phyloP scores from a whole-genome alignment of 2,329 filamentous ascomycete genomes.

The Bisporella sp. region DNA sequence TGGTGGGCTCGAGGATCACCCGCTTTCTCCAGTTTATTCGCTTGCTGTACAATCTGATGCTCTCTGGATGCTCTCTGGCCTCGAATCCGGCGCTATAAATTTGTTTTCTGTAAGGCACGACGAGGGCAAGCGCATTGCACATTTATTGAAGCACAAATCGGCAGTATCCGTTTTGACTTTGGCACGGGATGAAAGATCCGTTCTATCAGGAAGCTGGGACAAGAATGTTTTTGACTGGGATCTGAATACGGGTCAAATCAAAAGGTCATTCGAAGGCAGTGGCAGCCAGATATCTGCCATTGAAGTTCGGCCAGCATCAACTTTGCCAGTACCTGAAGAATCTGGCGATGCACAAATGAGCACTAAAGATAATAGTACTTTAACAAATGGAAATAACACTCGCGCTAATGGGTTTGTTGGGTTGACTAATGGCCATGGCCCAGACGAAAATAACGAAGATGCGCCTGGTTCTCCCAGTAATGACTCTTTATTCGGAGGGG shows the following conservation, averaged over 20 bases:
- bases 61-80: constrained; percentile 83
- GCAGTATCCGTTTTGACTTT: constrained; percentile 84
- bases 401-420: constrained; percentile 10
- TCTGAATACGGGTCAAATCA: constrained; percentile 73
- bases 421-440: constrained; percentile 27
- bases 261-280: constrained; percentile 68
- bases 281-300: constrained; percentile 83
- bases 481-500: constrained; percentile 65
- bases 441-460: constrained; percentile 44
- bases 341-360: constrained; percentile 49
- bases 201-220: constrained; percentile 94
- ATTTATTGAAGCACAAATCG: constrained; percentile 76
- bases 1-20: constrained; percentile 43
- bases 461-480: constrained; percentile 51
- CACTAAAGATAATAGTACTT: constrained; percentile 59
- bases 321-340: constrained; percentile 67
- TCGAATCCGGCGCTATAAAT: constrained; percentile 89
- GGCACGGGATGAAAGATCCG: constrained; percentile 75
- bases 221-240: constrained; percentile 95
- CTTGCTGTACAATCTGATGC: constrained; percentile 85
- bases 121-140: constrained; percentile 82
- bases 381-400: constrained; percentile 29
- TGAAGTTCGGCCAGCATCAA: constrained; percentile 73
- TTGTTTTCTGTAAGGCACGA: constrained; percentile 90
- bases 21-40: constrained; percentile 88